These are phyloP conservation scores for Aspergillus avenaceus DNA, from an alignment of 495 filamentous ascomycete genomes.

Conservation along the genomic window DNA sequence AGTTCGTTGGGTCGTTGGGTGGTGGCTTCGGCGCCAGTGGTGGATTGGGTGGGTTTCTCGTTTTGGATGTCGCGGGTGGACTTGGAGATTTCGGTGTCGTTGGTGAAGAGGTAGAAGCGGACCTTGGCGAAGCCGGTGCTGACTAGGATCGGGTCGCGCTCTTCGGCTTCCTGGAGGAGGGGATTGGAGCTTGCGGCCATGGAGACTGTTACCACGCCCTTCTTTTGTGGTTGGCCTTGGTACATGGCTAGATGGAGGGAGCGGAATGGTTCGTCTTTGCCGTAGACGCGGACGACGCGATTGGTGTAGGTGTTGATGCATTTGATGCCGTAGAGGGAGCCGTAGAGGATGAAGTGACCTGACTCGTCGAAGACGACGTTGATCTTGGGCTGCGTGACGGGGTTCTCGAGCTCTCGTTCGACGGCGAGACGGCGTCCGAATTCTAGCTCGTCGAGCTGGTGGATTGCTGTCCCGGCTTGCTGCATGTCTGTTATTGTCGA, in stretches of 20 bases:
- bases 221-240: constrained; percentile 90
- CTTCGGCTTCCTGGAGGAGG: constrained; percentile 86
- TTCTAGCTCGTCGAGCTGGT: constrained; percentile 80
- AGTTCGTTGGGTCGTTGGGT: constrained; percentile 61
- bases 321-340: constrained; percentile 85
- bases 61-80: constrained; percentile 89
- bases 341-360: constrained; percentile 90
- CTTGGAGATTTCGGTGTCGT: constrained; percentile 79
- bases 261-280: constrained; percentile 81
- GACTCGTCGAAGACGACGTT: constrained; percentile 96
- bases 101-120: constrained; percentile 98
- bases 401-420: constrained; percentile 78
- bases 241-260: constrained; percentile 83
- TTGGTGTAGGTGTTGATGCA: constrained; percentile 95
- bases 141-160: constrained; percentile 84
- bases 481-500: constrained; percentile 87
- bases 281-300: constrained; percentile 80
- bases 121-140: constrained; percentile 81
- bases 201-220: constrained; percentile 86
- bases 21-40: constrained; percentile 34
- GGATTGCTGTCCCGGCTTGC: constrained; percentile 75
- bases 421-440: constrained; percentile 86
- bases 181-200: constrained; percentile 97
- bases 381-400: constrained; percentile 61
- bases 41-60: constrained; percentile 66